Percentiles rank a stretch among this genome's conserved stretches.
phyloP scores from a whole-genome alignment of 2,329 filamentous ascomycete species.

The Fusarium globosum region DNA sequence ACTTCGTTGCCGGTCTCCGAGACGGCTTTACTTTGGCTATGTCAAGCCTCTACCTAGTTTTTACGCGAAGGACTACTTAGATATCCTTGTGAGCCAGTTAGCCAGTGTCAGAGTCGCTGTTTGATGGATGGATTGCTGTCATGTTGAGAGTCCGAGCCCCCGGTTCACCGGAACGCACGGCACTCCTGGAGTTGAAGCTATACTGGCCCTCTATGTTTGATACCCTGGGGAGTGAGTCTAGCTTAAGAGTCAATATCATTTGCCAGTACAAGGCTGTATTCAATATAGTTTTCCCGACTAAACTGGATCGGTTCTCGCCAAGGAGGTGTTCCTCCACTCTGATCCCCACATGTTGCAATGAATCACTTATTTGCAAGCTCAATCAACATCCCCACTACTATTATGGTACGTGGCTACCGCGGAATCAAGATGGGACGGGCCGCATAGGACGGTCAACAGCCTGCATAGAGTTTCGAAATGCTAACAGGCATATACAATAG shows the following conservation, averaged over 20 bases:
- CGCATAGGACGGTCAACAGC: fast-evolving
- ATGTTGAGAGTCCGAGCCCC: fast-evolving
- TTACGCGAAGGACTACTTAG: not conserved
- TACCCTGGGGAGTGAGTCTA: not conserved
- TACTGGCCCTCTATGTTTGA: not conserved
- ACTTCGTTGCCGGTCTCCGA: not conserved
- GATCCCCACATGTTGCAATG: not conserved
- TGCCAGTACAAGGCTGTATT: not conserved
- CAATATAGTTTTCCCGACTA: too few species aligned
- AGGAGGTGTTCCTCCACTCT: not conserved
- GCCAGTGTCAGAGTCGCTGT: fast-evolving
- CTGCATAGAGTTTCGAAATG: not conserved
- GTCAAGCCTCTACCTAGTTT: not conserved
- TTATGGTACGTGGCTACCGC: not conserved
- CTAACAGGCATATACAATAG: not conserved
- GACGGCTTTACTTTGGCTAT: not conserved
- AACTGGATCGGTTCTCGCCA: not conserved
- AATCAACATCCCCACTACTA: not conserved
- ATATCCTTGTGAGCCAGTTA: fast-evolving
- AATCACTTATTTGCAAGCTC: not conserved
- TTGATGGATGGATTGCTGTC: not conserved
- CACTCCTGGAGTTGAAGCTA: not conserved
- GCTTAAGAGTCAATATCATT: not conserved
- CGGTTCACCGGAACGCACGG: not conserved
- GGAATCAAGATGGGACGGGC: not conserved